These are phyloP conservation scores for Flaveria robusta DNA, from an alignment of 129 eudicot species.

Conservation along the genomic window DNA sequence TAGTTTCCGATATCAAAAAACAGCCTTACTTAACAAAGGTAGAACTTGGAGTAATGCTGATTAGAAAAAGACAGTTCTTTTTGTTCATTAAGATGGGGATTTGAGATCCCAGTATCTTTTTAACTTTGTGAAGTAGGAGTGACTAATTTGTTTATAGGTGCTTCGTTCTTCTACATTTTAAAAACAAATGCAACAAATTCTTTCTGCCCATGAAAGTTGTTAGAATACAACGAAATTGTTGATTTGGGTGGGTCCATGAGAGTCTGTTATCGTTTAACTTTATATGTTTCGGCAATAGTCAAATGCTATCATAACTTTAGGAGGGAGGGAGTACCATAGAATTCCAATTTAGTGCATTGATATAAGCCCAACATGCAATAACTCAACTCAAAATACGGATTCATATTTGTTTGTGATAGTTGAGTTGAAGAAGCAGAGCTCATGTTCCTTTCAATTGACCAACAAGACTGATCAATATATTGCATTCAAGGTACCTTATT, in stretches of 20 bases:
- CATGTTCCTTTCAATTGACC: constrained; percentile 81
- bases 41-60: not conserved
- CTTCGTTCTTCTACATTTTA: not conserved
- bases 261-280: not conserved
- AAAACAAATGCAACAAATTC: not conserved
- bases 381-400: not conserved
- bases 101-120: not conserved
- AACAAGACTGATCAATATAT: constrained; percentile 87
- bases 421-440: constrained; percentile 90
- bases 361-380: not conserved
- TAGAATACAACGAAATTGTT: not conserved
- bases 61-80: not conserved
- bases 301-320: not conserved
- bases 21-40: not conserved
- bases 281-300: not conserved
- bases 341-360: not conserved
- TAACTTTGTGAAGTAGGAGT: constrained; percentile 2
- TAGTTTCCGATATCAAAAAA: not conserved
- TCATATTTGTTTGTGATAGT: constrained; percentile 46
- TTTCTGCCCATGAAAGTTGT: not conserved
- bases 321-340: not conserved
- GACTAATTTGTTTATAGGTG: not conserved
- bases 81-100: not conserved
- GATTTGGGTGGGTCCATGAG: not conserved
- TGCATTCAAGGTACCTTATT: constrained; percentile 74